phyloP scores from a whole-genome alignment of 345 rosid genomes.

The Leavenworthia alabamica region DNA sequence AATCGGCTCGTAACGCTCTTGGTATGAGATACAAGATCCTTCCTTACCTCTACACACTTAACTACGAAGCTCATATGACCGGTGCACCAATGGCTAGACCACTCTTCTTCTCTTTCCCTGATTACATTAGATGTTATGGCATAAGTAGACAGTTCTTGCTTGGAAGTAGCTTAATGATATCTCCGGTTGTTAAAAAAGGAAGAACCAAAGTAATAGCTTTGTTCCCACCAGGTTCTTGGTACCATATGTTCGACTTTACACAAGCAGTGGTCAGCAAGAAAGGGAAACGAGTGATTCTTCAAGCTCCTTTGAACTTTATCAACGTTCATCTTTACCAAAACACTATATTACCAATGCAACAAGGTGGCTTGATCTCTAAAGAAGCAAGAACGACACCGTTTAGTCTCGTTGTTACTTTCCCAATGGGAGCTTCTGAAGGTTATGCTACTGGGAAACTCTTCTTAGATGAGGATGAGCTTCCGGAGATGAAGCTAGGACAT shows the following conservation, averaged over 20 bases:
- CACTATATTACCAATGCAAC: slow-evolving; percentile 82
- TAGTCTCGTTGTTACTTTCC: slow-evolving; percentile 64
- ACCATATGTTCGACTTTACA: slow-evolving; percentile 64
- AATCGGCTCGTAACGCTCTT: slow-evolving; percentile 83
- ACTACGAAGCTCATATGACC: slow-evolving; percentile 58
- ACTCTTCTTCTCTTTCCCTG: slow-evolving; percentile 88
- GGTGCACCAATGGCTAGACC: slow-evolving; percentile 94
- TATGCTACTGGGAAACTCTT: slow-evolving; percentile 69
- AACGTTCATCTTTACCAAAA: slow-evolving; percentile 79
- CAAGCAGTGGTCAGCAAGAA: slow-evolving; percentile 40
- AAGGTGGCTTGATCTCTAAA: slow-evolving; percentile 66
- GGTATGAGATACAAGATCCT: slow-evolving; percentile 88
- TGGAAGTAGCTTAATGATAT: slow-evolving; percentile 79
- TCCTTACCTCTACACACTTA: slow-evolving; percentile 78
- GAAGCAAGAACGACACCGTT: slow-evolving; percentile 86
- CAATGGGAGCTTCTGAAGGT: slow-evolving; percentile 52
- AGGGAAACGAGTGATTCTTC: slow-evolving; percentile 51
- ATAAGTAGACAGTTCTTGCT: slow-evolving; percentile 87
- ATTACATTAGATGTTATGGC: slow-evolving; percentile 54
- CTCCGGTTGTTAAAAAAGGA: slow-evolving; percentile 89
- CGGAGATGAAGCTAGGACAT: slow-evolving; percentile 74
- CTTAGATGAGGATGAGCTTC: slow-evolving; percentile 84
- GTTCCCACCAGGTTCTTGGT: slow-evolving; percentile 92
- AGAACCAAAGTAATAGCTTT: slow-evolving; percentile 59
- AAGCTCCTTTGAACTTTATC: slow-evolving; percentile 63